These are phyloP conservation scores for Ganoderma sinense DNA, from an alignment of 1,284 basidiomycete genomes.

Conservation along the genomic window DNA sequence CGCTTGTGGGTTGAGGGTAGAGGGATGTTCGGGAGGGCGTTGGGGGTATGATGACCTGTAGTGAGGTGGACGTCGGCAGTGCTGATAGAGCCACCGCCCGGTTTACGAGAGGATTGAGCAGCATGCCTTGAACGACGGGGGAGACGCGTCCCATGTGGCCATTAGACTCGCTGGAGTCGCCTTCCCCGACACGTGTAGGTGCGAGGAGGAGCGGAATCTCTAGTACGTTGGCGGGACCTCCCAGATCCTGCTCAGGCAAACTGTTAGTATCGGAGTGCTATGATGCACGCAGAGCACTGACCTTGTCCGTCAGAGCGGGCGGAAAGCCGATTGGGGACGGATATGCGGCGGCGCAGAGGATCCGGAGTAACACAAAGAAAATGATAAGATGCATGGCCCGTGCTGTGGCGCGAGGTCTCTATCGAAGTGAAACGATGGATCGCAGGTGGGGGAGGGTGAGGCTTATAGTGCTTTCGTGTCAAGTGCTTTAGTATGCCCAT, in stretches of 20 bases:
- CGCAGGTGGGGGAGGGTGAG: background rate
- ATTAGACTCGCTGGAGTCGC: background rate
- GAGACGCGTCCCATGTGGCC: background rate
- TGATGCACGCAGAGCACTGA: background rate
- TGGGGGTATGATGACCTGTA: background rate
- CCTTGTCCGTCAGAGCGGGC: background rate
- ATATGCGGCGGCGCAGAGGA: background rate
- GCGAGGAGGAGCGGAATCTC: background rate
- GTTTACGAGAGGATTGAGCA: background rate
- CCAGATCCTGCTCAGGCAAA: background rate
- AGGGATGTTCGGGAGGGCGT: background rate
- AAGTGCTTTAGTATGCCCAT: background rate
- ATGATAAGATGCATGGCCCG: background rate
- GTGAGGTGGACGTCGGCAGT: background rate
- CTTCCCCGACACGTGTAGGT: background rate
- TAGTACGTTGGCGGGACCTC: background rate
- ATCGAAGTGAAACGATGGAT: background rate
- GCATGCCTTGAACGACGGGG: too few relatives aligned
- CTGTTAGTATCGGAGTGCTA: background rate
- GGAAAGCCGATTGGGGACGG: background rate
- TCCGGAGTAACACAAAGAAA: background rate
- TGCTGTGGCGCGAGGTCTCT: background rate
- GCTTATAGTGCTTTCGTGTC: background rate
- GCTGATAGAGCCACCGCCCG: background rate
- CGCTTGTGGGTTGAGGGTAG: background rate